phyloP scores from a whole-genome alignment of 371 early-diverging fungal genomes.

The Actinomucor elegans region DNA sequence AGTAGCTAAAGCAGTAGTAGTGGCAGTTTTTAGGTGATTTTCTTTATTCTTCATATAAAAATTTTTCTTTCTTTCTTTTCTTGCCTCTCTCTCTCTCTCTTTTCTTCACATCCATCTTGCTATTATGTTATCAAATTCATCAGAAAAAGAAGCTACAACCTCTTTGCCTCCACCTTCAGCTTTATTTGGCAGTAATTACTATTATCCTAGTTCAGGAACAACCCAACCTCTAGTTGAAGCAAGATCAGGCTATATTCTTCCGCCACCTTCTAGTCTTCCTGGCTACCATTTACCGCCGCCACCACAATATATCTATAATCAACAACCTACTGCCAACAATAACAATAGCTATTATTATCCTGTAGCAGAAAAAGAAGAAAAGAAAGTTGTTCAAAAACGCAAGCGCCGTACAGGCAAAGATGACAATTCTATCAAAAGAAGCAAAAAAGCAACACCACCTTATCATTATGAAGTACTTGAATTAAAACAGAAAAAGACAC shows the following conservation, averaged over 20 bases:
- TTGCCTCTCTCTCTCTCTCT: no score
- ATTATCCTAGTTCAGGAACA: not conserved
- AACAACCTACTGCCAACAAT: conserved; percentile 1
- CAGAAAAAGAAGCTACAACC: conserved; percentile 16
- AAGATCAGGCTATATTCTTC: conserved; percentile 38
- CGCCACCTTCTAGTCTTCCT: conserved; percentile 40
- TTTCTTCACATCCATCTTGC: no score
- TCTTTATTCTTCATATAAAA: no score
- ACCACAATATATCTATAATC: conserved; percentile 16
- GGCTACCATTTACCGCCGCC: conserved; percentile 36
- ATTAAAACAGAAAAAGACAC: conserved; percentile 21
- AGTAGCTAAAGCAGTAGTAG: no score
- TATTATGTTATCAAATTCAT: conserved; percentile 21
- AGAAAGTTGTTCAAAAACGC: conserved; percentile 14
- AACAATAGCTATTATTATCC: conserved; percentile 5
- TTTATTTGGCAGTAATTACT: conserved; percentile 18
- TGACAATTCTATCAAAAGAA: conserved; percentile 3
- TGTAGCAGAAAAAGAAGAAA: conserved; percentile 6
- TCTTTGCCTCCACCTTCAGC: conserved; percentile 38
- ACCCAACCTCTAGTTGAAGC: not conserved
- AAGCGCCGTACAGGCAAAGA: conserved; percentile 13
- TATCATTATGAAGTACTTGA: conserved; percentile 33
- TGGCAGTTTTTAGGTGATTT: no score
- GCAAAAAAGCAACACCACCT: conserved; percentile 13
- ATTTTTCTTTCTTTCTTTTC: no score